Evolutionary conservation across 139 green algal genomes (phyloP), one percentile per base, ranked within the genome.

Genomic region (Trebouxia sp.): DNA sequence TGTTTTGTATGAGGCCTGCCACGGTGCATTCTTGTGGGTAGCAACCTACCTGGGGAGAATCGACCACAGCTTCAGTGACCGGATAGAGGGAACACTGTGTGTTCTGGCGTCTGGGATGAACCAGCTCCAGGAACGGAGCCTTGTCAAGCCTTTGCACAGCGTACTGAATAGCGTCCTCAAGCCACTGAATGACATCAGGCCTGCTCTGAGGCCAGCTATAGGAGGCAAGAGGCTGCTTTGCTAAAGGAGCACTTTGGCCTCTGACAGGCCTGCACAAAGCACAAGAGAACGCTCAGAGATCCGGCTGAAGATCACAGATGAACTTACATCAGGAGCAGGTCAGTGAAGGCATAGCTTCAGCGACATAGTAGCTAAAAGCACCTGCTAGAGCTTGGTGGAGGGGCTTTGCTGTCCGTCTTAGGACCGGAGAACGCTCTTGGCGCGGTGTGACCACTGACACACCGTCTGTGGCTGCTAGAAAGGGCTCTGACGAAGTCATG

Each of bases 41-140:
- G n/a, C 26, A 38, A 38, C 69, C 3, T 11, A 77, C 69, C 69
- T 77, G 69, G 38, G 69, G 69, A 0, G 41, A 37, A 10, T 77
- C 41, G 9, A 77, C 43, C 10, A 77, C 43, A 9, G 69, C 41
- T 39, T 51, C 69, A 28, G 42, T 41, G 35, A 77, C 41, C 12
- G 42, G 42, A 26, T 77, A 53, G 22, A 56, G 38, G 42, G 62
- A 72, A 35, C 62, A 72, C 6, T 77, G 69, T 14, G 43, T 53
- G 69, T 51, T 26, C 24, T 51, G 41, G 12, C 35, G 53, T 0
- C 26, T 26, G 5, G 35, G 67, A 30, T 30, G 39, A 6, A 83
- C 47, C 48, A 83, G 39, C 58, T 85, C 43, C 42, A 85, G 74
- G 58, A 85, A 85, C 6, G 81, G 81, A n/a, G 81, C 81, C 37